Percentiles rank a stretch among this genome's conserved stretches.
phyloP scores from a whole-genome alignment of 164 flowering plant genomes.

The Echeveria elegans region DNA sequence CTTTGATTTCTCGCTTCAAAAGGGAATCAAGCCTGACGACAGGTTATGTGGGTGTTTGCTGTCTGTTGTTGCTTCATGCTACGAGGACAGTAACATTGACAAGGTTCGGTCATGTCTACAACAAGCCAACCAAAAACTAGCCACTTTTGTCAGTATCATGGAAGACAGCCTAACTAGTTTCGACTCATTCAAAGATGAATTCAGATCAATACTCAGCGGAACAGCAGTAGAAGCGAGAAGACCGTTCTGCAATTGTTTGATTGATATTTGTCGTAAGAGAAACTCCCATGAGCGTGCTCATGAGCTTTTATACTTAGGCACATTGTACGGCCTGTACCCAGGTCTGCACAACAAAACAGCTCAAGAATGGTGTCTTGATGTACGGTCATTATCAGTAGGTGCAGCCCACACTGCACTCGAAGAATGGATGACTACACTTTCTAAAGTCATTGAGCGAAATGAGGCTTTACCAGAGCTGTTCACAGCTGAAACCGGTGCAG shows the following conservation, averaged over 20 bases:
- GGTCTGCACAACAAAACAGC: conserved; percentile 59
- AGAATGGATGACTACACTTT: conserved; percentile 74
- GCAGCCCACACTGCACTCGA: conserved; percentile 91
- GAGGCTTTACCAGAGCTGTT: conserved; percentile 56
- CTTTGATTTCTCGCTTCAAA: conserved; percentile 29
- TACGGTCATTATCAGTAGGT: conserved; percentile 75
- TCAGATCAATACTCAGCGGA: conserved; percentile 40
- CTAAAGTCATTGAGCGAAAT: conserved; percentile 35
- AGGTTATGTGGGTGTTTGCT: conserved; percentile 77
- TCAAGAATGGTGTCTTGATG: conserved; percentile 70
- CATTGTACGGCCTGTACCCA: conserved; percentile 67
- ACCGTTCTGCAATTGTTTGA: conserved; percentile 87
- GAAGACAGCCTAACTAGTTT: conserved; percentile 30
- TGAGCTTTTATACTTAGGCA: conserved; percentile 74
- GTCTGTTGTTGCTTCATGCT: conserved; percentile 59
- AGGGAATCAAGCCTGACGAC: conserved; percentile 75
- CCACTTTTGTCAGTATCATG: conserved; percentile 37
- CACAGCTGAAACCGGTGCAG: conserved; percentile 67
- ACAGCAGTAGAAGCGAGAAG: conserved; percentile 56
- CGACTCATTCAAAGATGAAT: conserved; percentile 50
- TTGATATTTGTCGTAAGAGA: conserved; percentile 66
- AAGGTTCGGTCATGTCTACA: conserved; percentile 56
- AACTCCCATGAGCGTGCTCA: conserved; percentile 57
- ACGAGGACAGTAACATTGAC: conserved; percentile 37
- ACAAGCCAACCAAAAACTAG: conserved; percentile 53